phyloP scores from a whole-genome alignment of 495 filamentous ascomycete species.

The Lasiosphaeria ovina region DNA sequence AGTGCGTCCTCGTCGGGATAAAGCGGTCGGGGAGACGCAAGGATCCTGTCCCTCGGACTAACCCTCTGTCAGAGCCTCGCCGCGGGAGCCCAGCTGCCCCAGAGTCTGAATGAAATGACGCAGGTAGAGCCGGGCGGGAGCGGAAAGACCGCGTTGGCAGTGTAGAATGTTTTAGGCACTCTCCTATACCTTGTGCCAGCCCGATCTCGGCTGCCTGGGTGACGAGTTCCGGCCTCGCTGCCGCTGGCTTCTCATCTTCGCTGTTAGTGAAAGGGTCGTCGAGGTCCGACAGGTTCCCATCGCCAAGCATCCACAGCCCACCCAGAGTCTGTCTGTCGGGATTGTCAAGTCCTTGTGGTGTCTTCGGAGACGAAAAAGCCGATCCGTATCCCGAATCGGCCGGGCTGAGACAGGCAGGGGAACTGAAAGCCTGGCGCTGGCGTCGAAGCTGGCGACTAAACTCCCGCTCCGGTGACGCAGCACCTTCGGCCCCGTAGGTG shows the following conservation, averaged over 20 bases:
- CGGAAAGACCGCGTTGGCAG: conserved; percentile 18
- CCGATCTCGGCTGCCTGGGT: not conserved
- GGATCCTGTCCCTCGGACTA: conserved; percentile 7
- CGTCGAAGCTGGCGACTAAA: conserved; percentile 13
- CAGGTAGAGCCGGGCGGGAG: conserved; percentile 19
- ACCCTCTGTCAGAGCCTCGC: conserved; percentile 18
- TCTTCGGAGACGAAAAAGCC: conserved; percentile 8
- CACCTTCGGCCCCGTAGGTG: not conserved
- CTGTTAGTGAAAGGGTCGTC: conserved; percentile 24
- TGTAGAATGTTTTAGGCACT: conserved; percentile 18
- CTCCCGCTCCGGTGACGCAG: conserved; percentile 5
- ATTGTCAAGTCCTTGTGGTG: conserved; percentile 4
- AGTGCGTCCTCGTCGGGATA: conserved; percentile 54
- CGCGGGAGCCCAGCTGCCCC: conserved; percentile 12
- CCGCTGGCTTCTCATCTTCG: conserved; percentile 2
- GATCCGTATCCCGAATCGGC: conserved; percentile 32
- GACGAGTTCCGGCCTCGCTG: not conserved
- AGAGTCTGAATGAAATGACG: conserved; percentile 18
- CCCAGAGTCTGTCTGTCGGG: not conserved
- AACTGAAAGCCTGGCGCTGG: conserved; percentile 13
- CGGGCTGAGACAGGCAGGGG: conserved; percentile 17
- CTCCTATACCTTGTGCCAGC: not conserved
- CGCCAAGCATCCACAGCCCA: conserved; percentile 18
- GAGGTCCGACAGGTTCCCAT: conserved; percentile 27
- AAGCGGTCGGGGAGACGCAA: conserved; percentile 62